phyloP scores from a whole-genome alignment of 192 early-diverging fungal genomes.

The Backusella luteola region DNA sequence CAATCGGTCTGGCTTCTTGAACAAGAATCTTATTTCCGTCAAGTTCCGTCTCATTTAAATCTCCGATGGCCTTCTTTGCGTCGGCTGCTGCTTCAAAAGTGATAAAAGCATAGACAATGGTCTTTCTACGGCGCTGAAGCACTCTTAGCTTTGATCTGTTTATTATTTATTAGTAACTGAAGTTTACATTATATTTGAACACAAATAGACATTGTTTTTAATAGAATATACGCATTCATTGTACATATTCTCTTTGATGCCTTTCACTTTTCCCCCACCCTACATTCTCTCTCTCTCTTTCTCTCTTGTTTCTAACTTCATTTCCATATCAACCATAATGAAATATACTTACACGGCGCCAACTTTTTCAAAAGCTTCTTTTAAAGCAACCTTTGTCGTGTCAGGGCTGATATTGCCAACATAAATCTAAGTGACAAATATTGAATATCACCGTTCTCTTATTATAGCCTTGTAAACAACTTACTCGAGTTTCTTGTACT shows the following conservation, averaged over 20 bases:
- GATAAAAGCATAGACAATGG: conserved; percentile 94
- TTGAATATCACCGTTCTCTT: neutral
- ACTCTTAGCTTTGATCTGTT: neutral
- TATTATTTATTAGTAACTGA: neutral
- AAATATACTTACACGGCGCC: neutral
- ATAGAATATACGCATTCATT: neutral
- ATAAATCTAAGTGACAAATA: neutral
- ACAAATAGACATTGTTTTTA: neutral
- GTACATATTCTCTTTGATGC: neutral
- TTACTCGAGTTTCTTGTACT: neutral
- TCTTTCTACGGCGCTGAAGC: neutral
- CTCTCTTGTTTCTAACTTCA: neutral
- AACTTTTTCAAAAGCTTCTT: neutral
- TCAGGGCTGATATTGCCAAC: conserved; percentile 1
- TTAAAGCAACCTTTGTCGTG: neutral
- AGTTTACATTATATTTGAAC: neutral
- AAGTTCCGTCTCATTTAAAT: conserved; percentile 80
- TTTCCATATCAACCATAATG: neutral
- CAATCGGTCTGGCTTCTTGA: conserved; percentile 72
- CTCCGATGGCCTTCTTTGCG: conserved; percentile 68
- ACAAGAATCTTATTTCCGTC: conserved; percentile 88
- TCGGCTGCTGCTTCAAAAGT: conserved; percentile 72
- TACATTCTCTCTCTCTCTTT: neutral
- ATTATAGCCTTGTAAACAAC: neutral
- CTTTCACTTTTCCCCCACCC: neutral